Evolutionary conservation across 768 basidiomycete genomes (phyloP), one percentile per base, ranked within the genome.

Genomic region (Amanita phalloides): DNA sequence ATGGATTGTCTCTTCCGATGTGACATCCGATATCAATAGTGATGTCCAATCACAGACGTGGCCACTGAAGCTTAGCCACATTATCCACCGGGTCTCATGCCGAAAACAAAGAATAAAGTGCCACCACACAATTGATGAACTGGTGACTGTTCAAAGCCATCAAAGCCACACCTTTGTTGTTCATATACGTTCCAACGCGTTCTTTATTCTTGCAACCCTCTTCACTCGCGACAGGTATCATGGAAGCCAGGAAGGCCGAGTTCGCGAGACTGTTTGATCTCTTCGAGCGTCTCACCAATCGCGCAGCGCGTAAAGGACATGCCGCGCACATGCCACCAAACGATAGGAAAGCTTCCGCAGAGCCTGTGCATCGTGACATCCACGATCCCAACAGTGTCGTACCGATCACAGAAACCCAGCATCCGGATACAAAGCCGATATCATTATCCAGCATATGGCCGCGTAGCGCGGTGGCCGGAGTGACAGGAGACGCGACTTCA

Each of bases 201-300:
- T 30, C 38, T 49, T 48, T 48, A 37, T 37, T 23, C 37, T 26
- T 41, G 26, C 6, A 48, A 10, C 9, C 6, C 11, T 6, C 8
- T 21, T 17, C 36, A 9, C 17, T 17, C 25, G 5, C 14, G 3
- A 20, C 43, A 32, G 20, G 46, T 8, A 37, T 33, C 51, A 53
- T 53, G 51, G 51, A 38, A 42, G 44, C 33, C 36, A 76, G 70
- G 59, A 72, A 64, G 8, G 71, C 73, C 37, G 79, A 81, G 46
- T 76, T 80, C 55, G 74, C 75, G 1, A 67, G 68, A 48, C 73
- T 82, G 32, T 76, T 79, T 53, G 68, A 81, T 36, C 71, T 82
- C 35, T 76, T 79, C 53, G 68, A 81, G 37, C 71, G 68, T 32
- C 71, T 82, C 26, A 72, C 73, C n/a, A 68, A 71, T 13, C 69